phyloP scores from a whole-genome alignment of 352 stramenopile genomes.

The Chloridella minuta region DNA sequence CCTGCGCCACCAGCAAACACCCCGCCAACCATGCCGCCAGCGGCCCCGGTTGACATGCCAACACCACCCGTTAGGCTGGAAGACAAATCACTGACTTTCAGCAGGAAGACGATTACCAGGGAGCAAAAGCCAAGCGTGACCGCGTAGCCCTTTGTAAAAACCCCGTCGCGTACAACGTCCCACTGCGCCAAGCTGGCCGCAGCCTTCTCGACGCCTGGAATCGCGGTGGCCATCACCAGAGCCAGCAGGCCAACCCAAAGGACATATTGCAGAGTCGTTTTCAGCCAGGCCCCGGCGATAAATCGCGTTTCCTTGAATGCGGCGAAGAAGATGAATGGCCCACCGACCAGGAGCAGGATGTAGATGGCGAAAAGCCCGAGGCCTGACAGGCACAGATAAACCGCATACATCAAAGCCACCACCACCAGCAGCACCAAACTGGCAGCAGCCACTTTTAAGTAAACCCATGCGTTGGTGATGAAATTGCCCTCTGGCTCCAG shows the following conservation, averaged over 20 bases:
- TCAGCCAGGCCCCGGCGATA: neutral
- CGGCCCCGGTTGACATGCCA: neutral
- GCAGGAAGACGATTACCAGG: neutral
- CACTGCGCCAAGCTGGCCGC: neutral
- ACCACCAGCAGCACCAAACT: neutral
- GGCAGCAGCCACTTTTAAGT: neutral
- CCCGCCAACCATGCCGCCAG: neutral
- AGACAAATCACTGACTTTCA: neutral
- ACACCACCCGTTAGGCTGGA: neutral
- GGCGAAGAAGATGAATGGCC: neutral
- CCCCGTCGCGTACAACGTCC: neutral
- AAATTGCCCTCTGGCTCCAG: neutral
- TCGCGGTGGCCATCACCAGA: neutral
- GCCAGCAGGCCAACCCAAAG: neutral
- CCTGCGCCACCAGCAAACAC: neutral
- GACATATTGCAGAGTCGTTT: neutral
- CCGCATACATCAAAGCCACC: neutral
- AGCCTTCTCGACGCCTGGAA: neutral
- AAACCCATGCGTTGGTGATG: neutral
- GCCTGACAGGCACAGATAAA: neutral
- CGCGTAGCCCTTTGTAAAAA: neutral
- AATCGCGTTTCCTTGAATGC: neutral
- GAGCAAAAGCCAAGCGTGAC: neutral
- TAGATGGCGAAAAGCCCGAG: neutral
- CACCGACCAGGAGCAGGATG: neutral